phyloP scores from a whole-genome alignment of 169 alveolate genomes.

The Perkinsus chesapeaki region DNA sequence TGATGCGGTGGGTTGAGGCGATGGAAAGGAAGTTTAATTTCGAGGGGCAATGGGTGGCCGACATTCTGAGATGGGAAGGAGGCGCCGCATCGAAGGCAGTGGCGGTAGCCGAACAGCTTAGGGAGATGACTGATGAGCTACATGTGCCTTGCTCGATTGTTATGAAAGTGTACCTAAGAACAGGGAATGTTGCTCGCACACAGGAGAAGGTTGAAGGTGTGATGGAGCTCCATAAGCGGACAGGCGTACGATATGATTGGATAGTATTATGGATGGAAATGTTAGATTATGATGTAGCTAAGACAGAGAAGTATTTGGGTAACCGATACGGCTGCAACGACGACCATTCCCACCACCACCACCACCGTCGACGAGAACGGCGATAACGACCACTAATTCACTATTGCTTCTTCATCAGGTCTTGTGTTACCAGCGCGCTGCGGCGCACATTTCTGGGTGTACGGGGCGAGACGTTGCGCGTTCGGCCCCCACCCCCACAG shows the following conservation, averaged over 20 bases:
- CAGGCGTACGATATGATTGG: background rate
- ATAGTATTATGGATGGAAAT: background rate
- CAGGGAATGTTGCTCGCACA: background rate
- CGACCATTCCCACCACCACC: too few species aligned
- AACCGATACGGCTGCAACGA: background rate
- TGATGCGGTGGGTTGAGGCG: background rate
- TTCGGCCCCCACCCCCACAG: too few species aligned
- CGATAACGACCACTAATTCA: too few species aligned
- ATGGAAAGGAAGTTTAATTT: background rate
- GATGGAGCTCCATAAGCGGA: background rate
- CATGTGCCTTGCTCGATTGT: background rate
- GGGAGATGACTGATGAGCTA: background rate
- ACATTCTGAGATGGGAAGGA: background rate
- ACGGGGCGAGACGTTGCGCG: too few species aligned
- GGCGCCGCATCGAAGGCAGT: background rate
- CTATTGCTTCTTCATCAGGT: too few species aligned
- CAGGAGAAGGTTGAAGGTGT: background rate
- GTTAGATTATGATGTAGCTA: background rate
- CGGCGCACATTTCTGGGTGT: too few species aligned
- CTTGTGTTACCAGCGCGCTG: too few species aligned
- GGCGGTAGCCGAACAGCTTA: background rate
- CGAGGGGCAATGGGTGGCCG: background rate
- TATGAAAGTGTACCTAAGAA: background rate
- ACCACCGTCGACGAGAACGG: too few species aligned
- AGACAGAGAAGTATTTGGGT: background rate